Conservation (phyloP, 164 flowering plant genomes). For the Vitis cinerea region DNA sequence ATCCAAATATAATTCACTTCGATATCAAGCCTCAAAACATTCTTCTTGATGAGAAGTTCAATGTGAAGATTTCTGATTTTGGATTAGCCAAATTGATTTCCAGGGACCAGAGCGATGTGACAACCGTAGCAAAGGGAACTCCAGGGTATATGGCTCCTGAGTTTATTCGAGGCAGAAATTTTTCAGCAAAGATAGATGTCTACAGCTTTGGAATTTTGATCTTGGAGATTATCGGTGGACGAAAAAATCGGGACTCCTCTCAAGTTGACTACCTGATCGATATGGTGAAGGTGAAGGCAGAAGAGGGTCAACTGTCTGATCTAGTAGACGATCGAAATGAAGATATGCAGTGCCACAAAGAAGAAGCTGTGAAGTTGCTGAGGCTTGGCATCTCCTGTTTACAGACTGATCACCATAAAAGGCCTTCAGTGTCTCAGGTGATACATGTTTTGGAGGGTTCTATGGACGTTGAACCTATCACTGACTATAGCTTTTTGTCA, state of each 20-base stretch:
- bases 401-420: background rate
- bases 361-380: conserved; percentile 18
- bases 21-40: conserved; percentile 5
- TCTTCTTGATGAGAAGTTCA: conserved; percentile 4
- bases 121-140: conserved; percentile 18
- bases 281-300: conserved; percentile 5
- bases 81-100: conserved; percentile 16
- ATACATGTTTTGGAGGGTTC: conserved; percentile 29
- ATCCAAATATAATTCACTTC: conserved; percentile 6
- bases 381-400: conserved; percentile 16
- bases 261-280: background rate
- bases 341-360: conserved; percentile 15
- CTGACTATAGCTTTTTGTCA: conserved; percentile 8
- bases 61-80: conserved; percentile 19
- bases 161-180: conserved; percentile 6
- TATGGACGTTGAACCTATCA: conserved; percentile 11
- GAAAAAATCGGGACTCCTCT: conserved; percentile 11
- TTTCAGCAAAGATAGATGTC: conserved; percentile 19
- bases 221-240: background rate
- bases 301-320: conserved; percentile 7
- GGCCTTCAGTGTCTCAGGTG: conserved; percentile 18
- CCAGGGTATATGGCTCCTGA: conserved; percentile 21
- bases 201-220: conserved; percentile 24
- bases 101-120: conserved; percentile 12
- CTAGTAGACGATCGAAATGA: conserved; percentile 15